These are phyloP conservation scores for Betula pendula DNA, from an alignment of 306 rosid genomes.

Conservation along the genomic window DNA sequence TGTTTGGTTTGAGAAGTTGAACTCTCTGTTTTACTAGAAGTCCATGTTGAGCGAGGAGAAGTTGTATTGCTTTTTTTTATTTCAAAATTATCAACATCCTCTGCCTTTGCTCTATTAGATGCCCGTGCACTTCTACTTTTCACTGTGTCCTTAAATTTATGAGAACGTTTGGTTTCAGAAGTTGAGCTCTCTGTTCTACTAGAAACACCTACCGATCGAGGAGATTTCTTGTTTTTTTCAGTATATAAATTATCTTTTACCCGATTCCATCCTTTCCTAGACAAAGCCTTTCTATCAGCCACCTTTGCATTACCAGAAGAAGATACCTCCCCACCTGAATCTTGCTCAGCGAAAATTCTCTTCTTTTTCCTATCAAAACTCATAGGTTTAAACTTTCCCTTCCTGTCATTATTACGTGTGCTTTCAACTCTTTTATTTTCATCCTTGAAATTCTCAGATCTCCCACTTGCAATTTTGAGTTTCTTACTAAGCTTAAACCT, in stretches of 20 bases:
- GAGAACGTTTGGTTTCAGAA: conserved; percentile 33
- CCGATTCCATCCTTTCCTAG: conserved; percentile 17
- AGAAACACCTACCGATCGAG: conserved; percentile 43
- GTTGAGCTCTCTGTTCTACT: conserved; percentile 22
- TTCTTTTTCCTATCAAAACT: conserved; percentile 21
- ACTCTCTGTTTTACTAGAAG: conserved; percentile 28
- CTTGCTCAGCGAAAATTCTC: conserved; percentile 36
- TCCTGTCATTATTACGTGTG: not conserved
- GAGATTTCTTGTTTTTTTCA: conserved; percentile 17
- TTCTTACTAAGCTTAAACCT: conserved; percentile 38
- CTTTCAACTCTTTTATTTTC: conserved; percentile 16
- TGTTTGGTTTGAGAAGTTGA: conserved; percentile 31
- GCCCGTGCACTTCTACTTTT: conserved; percentile 26
- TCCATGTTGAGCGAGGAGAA: conserved; percentile 43
- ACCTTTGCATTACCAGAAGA: conserved; percentile 14
- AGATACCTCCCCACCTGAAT: conserved; percentile 19
- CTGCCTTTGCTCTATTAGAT: conserved; percentile 31
- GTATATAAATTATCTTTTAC: conserved; percentile 18
- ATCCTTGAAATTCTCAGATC: conserved; percentile 17
- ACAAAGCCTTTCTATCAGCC: conserved; percentile 20
- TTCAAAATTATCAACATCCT: conserved; percentile 17
- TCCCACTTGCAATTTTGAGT: conserved; percentile 31
- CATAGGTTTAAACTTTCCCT: conserved; percentile 17
- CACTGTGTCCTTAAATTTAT: conserved; percentile 26
- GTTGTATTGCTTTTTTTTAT: conserved; percentile 8